A percentile compares a stretch with the other conserved stretches of the same genome.
phyloP scores from a whole-genome alignment of 2,329 filamentous ascomycete species.

The Elsinoe arachidis region DNA sequence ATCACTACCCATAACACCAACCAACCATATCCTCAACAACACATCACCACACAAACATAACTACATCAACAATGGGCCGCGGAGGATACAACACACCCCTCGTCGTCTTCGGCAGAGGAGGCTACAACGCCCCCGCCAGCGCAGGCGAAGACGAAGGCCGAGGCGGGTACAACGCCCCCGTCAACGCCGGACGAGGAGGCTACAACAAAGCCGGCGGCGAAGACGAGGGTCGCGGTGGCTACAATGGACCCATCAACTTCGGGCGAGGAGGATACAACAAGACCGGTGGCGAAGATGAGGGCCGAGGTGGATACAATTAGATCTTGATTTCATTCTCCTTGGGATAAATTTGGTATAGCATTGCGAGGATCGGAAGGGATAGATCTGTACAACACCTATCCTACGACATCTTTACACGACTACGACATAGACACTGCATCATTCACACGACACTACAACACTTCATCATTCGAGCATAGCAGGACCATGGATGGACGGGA shows the following conservation, averaged over 20 bases:
- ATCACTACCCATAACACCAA: not conserved
- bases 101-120: slow-evolving; percentile 16
- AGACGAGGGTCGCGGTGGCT: slow-evolving; percentile 1
- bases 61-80: slow-evolving; percentile 26
- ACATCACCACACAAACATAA: not conserved
- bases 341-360: not conserved
- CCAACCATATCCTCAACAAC: not conserved
- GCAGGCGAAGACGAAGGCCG: slow-evolving; percentile 8
- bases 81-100: slow-evolving; percentile 34
- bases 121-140: slow-evolving; percentile 14
- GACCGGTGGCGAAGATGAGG: slow-evolving; percentile 9
- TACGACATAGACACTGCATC: not conserved
- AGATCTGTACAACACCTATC: not conserved
- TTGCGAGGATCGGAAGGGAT: not conserved
- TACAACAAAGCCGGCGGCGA: not conserved
- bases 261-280: slow-evolving; percentile 6
- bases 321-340: not conserved
- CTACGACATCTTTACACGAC: not conserved
- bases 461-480: not conserved
- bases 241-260: not conserved
- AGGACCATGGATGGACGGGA: not conserved
- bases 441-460: not conserved
- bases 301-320: slow-evolving; percentile 23
- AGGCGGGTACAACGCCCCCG: slow-evolving; percentile 7
- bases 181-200: slow-evolving; percentile 5